Percentiles rank a stretch among this genome's conserved stretches.
These are phyloP conservation scores for Emmonsia crescens DNA, from an alignment of 2,329 filamentous ascomycete genomes.

Conservation along the genomic window DNA sequence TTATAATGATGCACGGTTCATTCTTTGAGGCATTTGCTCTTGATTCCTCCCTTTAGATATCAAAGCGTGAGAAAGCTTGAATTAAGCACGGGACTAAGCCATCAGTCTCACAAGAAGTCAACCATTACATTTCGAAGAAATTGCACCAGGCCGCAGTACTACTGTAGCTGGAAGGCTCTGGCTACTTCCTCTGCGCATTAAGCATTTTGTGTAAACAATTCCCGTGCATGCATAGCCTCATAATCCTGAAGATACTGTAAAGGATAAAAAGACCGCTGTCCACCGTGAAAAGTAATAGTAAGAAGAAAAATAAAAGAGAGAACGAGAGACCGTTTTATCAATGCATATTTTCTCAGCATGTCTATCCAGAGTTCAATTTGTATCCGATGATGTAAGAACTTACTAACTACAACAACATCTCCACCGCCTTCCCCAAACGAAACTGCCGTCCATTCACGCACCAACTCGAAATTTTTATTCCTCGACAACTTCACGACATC, in stretches of 20 bases:
- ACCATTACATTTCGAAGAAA: neutral
- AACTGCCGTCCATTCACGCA: neutral
- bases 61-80: neutral
- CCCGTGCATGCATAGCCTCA: neutral
- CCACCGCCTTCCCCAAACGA: constrained; percentile 2
- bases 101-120: neutral
- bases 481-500: neutral
- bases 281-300: neutral
- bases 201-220: neutral
- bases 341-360: too few relatives aligned
- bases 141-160: neutral
- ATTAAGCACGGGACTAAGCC: neutral
- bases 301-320: neutral
- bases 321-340: too few relatives aligned
- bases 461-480: neutral
- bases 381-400: too few relatives aligned
- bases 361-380: too few relatives aligned
- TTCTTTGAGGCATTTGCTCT: neutral
- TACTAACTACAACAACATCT: neutral
- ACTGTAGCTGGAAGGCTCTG: neutral
- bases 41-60: neutral
- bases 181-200: neutral
- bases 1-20: neutral
- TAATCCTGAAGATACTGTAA: neutral
- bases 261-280: neutral